Conservation (phyloP, 2,329 filamentous ascomycete genomes). For the Aspergillus proliferans region DNA sequence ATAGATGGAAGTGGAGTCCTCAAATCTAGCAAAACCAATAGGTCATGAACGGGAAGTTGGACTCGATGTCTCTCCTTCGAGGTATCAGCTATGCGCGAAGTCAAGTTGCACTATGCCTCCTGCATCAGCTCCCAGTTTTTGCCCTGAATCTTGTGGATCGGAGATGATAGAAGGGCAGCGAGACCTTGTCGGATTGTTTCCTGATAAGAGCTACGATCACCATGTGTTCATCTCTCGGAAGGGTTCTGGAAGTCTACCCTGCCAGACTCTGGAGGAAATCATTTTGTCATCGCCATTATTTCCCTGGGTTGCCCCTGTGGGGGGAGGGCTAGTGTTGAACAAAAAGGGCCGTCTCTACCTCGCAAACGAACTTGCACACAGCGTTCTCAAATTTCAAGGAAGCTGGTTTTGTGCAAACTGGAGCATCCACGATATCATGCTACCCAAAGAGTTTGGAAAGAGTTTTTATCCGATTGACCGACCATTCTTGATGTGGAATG, state of each 20-base stretch:
- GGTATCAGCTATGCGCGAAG: neutral
- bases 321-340: neutral
- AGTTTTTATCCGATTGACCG: too few relatives aligned
- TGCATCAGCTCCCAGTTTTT: neutral
- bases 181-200: neutral
- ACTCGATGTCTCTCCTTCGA: neutral
- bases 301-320: neutral
- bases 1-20: neutral
- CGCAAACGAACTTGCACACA: slow-evolving; percentile 10
- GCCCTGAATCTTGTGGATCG: neutral
- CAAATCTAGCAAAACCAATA: neutral
- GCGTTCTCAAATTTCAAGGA: slow-evolving; percentile 16
- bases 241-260: neutral
- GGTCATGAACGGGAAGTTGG: neutral
- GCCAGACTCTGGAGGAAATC: neutral
- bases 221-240: neutral
- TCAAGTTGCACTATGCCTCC: neutral
- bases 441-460: neutral
- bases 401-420: slow-evolving; percentile 15
- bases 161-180: neutral
- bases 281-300: neutral
- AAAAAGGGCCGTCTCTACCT: slow-evolving; percentile 7
- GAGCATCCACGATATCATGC: slow-evolving; percentile 11
- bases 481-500: slow-evolving; percentile 4
- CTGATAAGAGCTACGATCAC: neutral